These are phyloP conservation scores for Coniochaeta prunicola DNA, from an alignment of 2,329 filamentous ascomycete genomes.

Conservation along the genomic window DNA sequence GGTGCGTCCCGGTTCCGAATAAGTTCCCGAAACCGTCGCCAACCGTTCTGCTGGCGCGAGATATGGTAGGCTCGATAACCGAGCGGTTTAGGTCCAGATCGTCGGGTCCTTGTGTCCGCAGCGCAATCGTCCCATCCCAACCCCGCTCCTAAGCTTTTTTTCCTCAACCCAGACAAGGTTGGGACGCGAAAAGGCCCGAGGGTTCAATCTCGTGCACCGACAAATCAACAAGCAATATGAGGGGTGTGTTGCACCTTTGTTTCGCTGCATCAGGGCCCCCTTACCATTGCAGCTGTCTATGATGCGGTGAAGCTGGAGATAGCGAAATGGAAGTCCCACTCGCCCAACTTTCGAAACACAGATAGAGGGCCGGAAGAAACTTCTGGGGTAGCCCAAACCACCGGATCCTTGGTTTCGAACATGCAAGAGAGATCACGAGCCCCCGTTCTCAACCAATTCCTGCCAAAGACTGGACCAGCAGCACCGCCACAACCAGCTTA, in stretches of 20 bases:
- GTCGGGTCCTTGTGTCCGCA: slow-evolving; percentile 3
- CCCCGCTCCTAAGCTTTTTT: background rate
- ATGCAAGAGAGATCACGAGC: background rate
- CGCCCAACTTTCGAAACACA: background rate
- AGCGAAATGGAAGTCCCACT: background rate
- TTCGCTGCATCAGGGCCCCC: background rate
- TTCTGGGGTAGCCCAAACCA: background rate
- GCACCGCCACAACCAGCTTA: background rate
- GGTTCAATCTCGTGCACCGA: background rate
- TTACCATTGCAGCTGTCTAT: background rate
- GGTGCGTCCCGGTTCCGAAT: background rate
- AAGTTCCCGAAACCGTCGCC: background rate
- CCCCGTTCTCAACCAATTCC: background rate
- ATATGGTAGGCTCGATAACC: slow-evolving; percentile 7
- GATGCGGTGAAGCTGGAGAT: background rate
- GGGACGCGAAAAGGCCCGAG: background rate
- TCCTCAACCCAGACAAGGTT: background rate
- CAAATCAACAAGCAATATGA: background rate
- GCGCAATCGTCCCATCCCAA: background rate
- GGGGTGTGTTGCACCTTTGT: background rate
- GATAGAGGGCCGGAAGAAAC: background rate
- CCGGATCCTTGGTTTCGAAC: background rate
- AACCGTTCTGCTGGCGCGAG: background rate
- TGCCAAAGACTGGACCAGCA: background rate
- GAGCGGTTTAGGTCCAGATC: slow-evolving; percentile 7